Conservation (phyloP, 495 filamentous ascomycete species). For the Diplogelasinospora grovesii region DNA sequence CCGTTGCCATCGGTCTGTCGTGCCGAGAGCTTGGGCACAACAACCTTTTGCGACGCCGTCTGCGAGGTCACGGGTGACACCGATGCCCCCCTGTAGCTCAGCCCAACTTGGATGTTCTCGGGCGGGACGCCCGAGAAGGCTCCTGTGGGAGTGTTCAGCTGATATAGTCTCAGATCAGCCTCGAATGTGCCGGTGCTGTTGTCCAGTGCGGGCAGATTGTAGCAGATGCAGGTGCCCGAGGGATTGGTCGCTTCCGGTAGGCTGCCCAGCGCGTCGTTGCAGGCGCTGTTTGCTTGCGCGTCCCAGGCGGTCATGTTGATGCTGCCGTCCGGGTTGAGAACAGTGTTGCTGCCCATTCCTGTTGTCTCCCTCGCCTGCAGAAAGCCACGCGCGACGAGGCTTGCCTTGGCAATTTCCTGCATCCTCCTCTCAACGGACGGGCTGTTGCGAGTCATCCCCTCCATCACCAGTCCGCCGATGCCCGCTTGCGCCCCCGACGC, state of each 20-base stretch:
- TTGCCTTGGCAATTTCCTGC: constrained; percentile 21
- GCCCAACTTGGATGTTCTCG: constrained; percentile 48
- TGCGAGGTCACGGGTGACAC: constrained; percentile 36
- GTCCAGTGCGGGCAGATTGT: constrained; percentile 61
- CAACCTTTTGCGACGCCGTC: constrained; percentile 13
- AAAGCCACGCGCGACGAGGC: constrained; percentile 10
- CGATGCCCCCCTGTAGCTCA: constrained; percentile 54
- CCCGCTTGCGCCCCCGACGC: constrained; percentile 23
- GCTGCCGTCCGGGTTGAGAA: constrained; percentile 25
- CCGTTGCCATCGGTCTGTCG: constrained; percentile 2
- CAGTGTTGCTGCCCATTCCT: constrained; percentile 6
- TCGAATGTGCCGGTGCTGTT: constrained; percentile 58
- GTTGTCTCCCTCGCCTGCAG: constrained; percentile 17
- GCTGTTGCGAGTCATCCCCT: constrained; percentile 19
- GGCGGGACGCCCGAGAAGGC: constrained; percentile 51
- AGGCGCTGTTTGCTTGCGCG: constrained; percentile 44
- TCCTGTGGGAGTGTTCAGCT: constrained; percentile 48
- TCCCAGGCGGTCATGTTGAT: constrained; percentile 47
- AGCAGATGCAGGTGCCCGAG: constrained; percentile 70
- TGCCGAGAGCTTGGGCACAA: constrained; percentile 3
- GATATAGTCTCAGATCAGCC: constrained; percentile 64
- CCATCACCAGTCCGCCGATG: constrained; percentile 17
- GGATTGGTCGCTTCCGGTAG: constrained; percentile 54
- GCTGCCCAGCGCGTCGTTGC: constrained; percentile 36
- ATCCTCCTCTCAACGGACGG: constrained; percentile 16